Conservation (phyloP, 805 yeast species). For the Candida alai region DNA sequence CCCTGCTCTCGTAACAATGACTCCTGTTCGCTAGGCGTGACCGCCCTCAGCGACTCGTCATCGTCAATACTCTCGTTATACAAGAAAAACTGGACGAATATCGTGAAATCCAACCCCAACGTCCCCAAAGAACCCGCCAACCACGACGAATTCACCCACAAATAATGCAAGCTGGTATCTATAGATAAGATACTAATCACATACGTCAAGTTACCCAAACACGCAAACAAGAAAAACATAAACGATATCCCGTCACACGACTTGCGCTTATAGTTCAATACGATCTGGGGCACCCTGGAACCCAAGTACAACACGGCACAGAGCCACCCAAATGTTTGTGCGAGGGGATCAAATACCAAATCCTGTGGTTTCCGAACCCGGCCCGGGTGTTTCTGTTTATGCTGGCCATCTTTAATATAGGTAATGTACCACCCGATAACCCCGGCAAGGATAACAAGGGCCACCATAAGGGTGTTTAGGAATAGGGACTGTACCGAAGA, state of each 20-base stretch:
- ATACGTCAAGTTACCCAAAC: conserved; percentile 88
- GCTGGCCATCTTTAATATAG: conserved; percentile 42
- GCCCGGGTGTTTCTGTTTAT: conserved; percentile 28
- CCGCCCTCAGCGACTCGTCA: no score
- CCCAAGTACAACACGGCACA: conserved; percentile 78
- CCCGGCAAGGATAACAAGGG: conserved; percentile 71
- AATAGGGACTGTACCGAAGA: conserved; percentile 19
- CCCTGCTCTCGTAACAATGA: no score
- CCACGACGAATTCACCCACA: conserved; percentile 88
- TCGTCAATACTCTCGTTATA: conserved; percentile 45
- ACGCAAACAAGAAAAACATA: conserved; percentile 90
- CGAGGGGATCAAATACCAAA: conserved; percentile 65
- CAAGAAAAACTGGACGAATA: conserved; percentile 79
- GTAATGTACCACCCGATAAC: conserved; percentile 83
- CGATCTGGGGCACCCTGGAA: conserved; percentile 88
- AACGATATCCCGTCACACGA: conserved; percentile 95
- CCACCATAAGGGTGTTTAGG: conserved; percentile 49
- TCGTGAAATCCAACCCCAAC: conserved; percentile 73
- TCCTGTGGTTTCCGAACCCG: conserved; percentile 33
- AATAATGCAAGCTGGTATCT: conserved; percentile 63
- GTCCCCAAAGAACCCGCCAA: conserved; percentile 90
- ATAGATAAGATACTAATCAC: conserved; percentile 80
- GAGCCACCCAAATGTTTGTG: conserved; percentile 83
- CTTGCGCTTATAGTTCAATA: conserved; percentile 79
- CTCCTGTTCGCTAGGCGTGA: no score